Evolutionary conservation across 148 eudicot genomes (phyloP).

Genomic region (Polygonum maritimum): DNA sequence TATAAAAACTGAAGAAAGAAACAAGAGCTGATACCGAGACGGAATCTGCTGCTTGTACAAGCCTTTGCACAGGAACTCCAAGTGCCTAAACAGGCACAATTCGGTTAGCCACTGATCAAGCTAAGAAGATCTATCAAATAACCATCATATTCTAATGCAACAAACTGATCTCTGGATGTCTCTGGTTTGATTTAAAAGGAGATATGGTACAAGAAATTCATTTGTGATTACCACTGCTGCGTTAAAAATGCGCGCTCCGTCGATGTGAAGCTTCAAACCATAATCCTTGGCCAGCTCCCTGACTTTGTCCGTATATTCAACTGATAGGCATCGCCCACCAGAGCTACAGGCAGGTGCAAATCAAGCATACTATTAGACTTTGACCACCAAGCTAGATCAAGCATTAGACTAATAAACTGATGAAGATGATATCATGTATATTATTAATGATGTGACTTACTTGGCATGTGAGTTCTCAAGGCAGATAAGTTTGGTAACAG

Average conservation of each 20-base stretch:
- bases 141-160: too few relatives aligned
- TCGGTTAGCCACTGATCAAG: too few relatives aligned
- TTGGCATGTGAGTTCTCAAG: slow-evolving; percentile 91
- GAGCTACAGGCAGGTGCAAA: slow-evolving; percentile 29
- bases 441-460: slow-evolving; percentile 26
- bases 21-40: slow-evolving; percentile 53
- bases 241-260: slow-evolving; percentile 95
- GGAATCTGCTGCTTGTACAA: slow-evolving; percentile 93
- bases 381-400: not conserved
- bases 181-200: too few relatives aligned
- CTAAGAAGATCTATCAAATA: not conserved
- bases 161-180: too few relatives aligned
- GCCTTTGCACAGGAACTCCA: slow-evolving; percentile 75
- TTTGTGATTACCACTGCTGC: slow-evolving; percentile 66
- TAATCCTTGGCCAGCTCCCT: slow-evolving; percentile 81
- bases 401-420: not conserved
- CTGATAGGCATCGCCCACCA: slow-evolving; percentile 81
- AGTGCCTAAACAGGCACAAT: slow-evolving; percentile 41
- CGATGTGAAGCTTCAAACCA: slow-evolving; percentile 88
- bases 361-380: not conserved
- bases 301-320: slow-evolving; percentile 72
- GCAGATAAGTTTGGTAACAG: slow-evolving; percentile 79
- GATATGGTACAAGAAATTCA: too few relatives aligned
- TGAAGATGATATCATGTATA: too few relatives aligned
- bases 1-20: not conserved